These are phyloP conservation scores for Populus nigra DNA, from an alignment of 345 rosid species.

Conservation along the genomic window DNA sequence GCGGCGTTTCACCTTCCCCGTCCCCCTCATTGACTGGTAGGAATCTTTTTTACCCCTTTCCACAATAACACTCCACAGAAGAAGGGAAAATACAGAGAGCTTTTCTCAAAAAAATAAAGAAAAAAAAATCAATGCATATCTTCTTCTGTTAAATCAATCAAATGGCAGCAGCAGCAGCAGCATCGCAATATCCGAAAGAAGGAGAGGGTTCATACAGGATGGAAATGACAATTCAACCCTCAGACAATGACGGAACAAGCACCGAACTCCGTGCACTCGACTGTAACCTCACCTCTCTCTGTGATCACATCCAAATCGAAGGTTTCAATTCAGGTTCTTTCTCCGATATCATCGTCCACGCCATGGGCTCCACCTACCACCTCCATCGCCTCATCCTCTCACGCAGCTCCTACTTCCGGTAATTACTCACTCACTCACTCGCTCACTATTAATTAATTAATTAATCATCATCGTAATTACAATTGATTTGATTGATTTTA, in stretches of 20 bases:
- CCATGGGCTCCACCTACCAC: conserved; percentile 81
- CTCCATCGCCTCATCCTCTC: conserved; percentile 94
- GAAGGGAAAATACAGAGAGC: no score
- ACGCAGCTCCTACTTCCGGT: conserved; percentile 96
- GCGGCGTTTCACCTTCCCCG: no score
- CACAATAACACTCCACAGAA: no score
- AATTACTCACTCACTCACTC: neutral
- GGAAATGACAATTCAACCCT: conserved; percentile 43
- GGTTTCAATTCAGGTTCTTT: conserved; percentile 82
- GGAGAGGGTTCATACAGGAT: conserved; percentile 39
- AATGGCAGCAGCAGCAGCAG: conserved; percentile 10
- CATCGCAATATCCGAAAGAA: conserved; percentile 19
- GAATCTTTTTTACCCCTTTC: no score
- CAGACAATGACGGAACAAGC: conserved; percentile 64
- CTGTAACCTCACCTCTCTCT: conserved; percentile 82
- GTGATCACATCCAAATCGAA: conserved; percentile 86
- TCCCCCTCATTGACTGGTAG: no score
- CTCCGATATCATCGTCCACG: conserved; percentile 81
- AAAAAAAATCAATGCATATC: neutral
- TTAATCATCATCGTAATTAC: neutral
- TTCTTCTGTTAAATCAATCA: no score
- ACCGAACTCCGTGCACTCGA: conserved; percentile 71
- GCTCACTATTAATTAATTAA: neutral
- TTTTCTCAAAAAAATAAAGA: no score
- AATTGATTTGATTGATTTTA: neutral